Evolutionary conservation across 2,329 filamentous ascomycete genomes (phyloP), one percentile per base, ranked within the genome.

Genomic region (Bipolaris victoriae): DNA sequence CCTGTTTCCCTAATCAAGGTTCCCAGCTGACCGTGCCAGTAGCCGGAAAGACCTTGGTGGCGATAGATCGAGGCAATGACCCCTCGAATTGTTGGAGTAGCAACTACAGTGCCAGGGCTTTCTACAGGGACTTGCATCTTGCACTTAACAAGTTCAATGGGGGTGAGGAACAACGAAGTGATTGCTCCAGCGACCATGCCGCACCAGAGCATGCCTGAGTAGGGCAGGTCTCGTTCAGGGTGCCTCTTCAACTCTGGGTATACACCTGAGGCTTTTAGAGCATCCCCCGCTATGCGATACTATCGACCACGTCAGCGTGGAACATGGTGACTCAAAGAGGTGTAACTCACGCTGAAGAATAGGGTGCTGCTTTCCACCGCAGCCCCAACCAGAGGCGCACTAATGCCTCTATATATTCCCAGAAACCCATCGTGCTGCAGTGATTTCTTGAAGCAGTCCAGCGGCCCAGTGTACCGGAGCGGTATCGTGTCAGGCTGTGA

Each of bases 81-180:
- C 5, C 85, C 78, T 11, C 91, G 72, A 0, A 92, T 89, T 1
- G 85, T 84, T 5, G 90, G 83, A 3, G 83, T 78, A 79, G 81
- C 3, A 76, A 76, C 2, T 70, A 71, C 22, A 73, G 76, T 72
- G 1, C 79, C 74, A 6, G 71, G 58, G 1, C 72, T 65, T 46
- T 79, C 73, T 4, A 79, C 54, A 15, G 84, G 91, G 0, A 94
- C 93, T 76, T 99, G 95, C 80, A 99, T 96, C 78, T 95, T 96
- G 84, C 95, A 99, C 79, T 99, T 99, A 74, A 99, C 90, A 50
- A 99, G 86, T 79, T 99, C 95, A 65, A 99, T 92, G 0, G 95
- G 95, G 0, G 95, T 99, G 60, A 99, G 86, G 31, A 97, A 87
- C 46, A 97, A 83, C 0, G 92, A 97, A 0, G 95, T 96, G 70